These are phyloP conservation scores for Saitozyma podzolica DNA, from an alignment of 768 basidiomycete genomes.

Conservation along the genomic window DNA sequence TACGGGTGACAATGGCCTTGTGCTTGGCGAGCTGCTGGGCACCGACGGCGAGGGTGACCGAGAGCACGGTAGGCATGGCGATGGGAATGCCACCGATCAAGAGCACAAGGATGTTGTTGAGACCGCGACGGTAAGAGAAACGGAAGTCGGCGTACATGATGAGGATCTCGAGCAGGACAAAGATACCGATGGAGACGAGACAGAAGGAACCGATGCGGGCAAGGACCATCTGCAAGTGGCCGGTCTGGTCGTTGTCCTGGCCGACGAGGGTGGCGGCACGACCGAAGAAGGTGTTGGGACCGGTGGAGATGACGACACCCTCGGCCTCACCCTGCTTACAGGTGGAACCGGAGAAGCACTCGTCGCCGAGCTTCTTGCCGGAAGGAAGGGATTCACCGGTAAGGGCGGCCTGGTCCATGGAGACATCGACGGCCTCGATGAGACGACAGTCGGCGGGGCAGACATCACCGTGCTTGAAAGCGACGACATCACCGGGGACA, in stretches of 20 bases:
- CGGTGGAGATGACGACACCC: constrained; percentile 97
- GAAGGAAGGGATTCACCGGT: constrained; percentile 96
- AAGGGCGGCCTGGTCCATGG: constrained; percentile 96
- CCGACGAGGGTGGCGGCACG: constrained; percentile 97
- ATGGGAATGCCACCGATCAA: constrained; percentile 99
- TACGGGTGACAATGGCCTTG: constrained; percentile 99
- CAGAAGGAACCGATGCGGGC: constrained; percentile 98
- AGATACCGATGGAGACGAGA: constrained; percentile 90
- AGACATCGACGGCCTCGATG: constrained; percentile 93
- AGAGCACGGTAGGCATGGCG: constrained; percentile 98
- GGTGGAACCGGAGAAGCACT: constrained; percentile 98
- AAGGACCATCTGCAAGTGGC: constrained; percentile 97
- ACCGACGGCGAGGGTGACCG: constrained; percentile 97
- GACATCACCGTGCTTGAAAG: constrained; percentile 99
- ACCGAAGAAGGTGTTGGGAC: constrained; percentile 94
- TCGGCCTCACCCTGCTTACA: constrained; percentile 99
- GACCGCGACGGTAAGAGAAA: constrained; percentile 87
- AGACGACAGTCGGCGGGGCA: constrained; percentile 98
- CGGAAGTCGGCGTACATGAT: constrained; percentile 89
- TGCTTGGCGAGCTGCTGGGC: constrained; percentile 98
- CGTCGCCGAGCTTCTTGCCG: constrained; percentile 87
- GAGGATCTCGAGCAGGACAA: constrained; percentile 90
- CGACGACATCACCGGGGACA: constrained; percentile 92
- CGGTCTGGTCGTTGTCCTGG: constrained; percentile 94
- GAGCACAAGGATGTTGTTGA: constrained; percentile 96